Evolutionary conservation across 2,329 filamentous ascomycete genomes (phyloP), one percentile per base, ranked within the genome.

Genomic region (Fusarium palustre): DNA sequence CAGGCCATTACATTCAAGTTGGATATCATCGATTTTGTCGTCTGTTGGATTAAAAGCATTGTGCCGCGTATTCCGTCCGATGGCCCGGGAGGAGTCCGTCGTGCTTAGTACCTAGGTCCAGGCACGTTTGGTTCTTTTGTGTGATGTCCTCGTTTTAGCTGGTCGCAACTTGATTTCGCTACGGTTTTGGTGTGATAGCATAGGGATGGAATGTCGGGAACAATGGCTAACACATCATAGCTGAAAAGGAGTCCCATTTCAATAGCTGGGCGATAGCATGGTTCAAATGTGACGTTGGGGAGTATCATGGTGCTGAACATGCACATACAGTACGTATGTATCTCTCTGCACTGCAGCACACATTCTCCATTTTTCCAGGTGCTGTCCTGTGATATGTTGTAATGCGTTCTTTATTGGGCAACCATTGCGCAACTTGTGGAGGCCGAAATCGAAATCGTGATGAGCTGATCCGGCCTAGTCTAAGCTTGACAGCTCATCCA

Each of bases 371-470:
- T 67, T 62, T 71, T 64, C 39, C 33, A n/a, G 24, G 48, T 45
- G 45, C 24, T 22, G 53, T 42, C 46, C 57, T 70, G 63, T 59
- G 42, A 63, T 42, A 50, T 55, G 52, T 18, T 64, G 47, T 52
- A 47, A 50, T 49, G 20, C n/a, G 25, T 62, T 56, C 59, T 45
- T 72, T 31, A 73, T 70, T 72, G 64, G 71, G 25, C 47, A 61
- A 61, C 54, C 62, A 58, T 60, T 62, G 65, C 49, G 60, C 71
- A 47, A 66, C 58, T 48, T 55, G 45, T 33, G 48, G 38, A 55
- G 49, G 49, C 36, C 61, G 42, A 46, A 66, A 55, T 69, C 66
- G 63, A 45, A 62, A 59, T 69, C 62, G 66, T 31, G 42, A 64
- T 70, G 45, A 41, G 50, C 52, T 39, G 36, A 30, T 46, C 62